Conservation (phyloP, 441 rosid genomes). For the Breynia disticha region DNA sequence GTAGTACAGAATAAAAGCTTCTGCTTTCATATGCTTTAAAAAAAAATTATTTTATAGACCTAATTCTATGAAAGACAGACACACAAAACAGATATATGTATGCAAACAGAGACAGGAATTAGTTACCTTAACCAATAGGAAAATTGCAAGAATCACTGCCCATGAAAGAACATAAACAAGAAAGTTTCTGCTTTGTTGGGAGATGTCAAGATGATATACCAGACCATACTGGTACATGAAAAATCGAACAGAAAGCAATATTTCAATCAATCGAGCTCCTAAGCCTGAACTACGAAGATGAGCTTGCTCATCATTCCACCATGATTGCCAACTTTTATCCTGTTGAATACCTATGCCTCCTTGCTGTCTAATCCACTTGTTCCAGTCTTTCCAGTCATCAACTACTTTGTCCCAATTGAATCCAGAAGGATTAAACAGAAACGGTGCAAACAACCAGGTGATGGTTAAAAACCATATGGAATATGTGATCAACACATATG, state of each 20-base stretch:
- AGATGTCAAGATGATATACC: conserved; percentile 96
- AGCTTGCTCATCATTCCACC: conserved; percentile 97
- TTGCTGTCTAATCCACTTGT: conserved; percentile 92
- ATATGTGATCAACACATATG: conserved; percentile 70
- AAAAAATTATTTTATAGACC: too few relatives aligned
- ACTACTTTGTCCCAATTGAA: conserved; percentile 83
- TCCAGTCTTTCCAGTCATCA: conserved; percentile 99
- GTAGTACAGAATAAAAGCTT: too few relatives aligned
- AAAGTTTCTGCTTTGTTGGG: conserved; percentile 70
- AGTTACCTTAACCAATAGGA: conserved; percentile 72
- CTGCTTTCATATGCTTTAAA: too few relatives aligned
- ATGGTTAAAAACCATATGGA: conserved; percentile 98
- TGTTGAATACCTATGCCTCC: conserved; percentile 97
- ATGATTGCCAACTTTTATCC: conserved; percentile 97
- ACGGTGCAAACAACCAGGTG: conserved; percentile 94
- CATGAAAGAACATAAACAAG: conserved; percentile 90
- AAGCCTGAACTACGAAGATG: conserved; percentile 70
- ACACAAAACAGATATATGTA: background rate
- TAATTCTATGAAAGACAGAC: too few relatives aligned
- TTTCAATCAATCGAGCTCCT: conserved; percentile 66
- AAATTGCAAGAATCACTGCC: conserved; percentile 76
- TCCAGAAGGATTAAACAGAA: conserved; percentile 89
- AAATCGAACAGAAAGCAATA: conserved; percentile 74
- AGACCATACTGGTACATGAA: conserved; percentile 95
- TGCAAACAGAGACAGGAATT: background rate